Percentiles rank a stretch among this genome's conserved stretches.
phyloP scores from a whole-genome alignment of 306 rosid genomes.

The Cucurbita argyrosperma region DNA sequence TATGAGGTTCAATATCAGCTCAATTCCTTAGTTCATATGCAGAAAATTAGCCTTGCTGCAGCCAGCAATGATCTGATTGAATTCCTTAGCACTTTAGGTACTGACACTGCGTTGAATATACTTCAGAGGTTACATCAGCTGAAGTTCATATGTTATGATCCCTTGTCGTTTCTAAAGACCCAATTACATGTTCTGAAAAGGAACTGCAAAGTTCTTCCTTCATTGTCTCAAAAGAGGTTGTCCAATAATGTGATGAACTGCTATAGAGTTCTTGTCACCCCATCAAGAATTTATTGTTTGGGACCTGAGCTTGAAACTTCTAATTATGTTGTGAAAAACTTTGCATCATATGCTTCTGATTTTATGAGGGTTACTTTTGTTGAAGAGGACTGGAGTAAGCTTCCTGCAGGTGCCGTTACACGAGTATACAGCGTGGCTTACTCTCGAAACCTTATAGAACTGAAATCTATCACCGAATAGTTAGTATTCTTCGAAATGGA shows the following conservation, averaged over 20 bases:
- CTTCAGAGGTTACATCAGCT: conserved; percentile 67
- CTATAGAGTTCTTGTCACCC: conserved; percentile 78
- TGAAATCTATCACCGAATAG: conserved; percentile 44
- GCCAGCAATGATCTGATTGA: conserved; percentile 41
- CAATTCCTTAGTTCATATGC: conserved; percentile 76
- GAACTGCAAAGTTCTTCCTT: conserved; percentile 15
- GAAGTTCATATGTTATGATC: conserved; percentile 52
- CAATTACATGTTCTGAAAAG: conserved; percentile 30
- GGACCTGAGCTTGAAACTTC: conserved; percentile 94
- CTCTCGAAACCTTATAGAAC: conserved; percentile 54
- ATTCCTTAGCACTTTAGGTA: conserved; percentile 31
- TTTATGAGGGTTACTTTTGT: conserved; percentile 86
- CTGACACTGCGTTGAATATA: conserved; percentile 34
- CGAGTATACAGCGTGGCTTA: conserved; percentile 34
- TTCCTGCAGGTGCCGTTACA: conserved; percentile 52
- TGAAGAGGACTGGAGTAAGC: conserved; percentile 90
- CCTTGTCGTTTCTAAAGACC: conserved; percentile 34
- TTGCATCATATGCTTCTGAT: conserved; percentile 55
- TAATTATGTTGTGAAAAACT: conserved; percentile 77
- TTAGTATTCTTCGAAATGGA: conserved; percentile 70
- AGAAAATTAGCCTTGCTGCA: conserved; percentile 57
- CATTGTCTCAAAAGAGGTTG: conserved; percentile 25
- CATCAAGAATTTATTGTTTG: conserved; percentile 65
- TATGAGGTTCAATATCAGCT: conserved; percentile 70
- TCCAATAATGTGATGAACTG: conserved; percentile 70